These are phyloP conservation scores for Kodamaea hsintzibuensis DNA, from an alignment of 805 yeast species.

Conservation along the genomic window DNA sequence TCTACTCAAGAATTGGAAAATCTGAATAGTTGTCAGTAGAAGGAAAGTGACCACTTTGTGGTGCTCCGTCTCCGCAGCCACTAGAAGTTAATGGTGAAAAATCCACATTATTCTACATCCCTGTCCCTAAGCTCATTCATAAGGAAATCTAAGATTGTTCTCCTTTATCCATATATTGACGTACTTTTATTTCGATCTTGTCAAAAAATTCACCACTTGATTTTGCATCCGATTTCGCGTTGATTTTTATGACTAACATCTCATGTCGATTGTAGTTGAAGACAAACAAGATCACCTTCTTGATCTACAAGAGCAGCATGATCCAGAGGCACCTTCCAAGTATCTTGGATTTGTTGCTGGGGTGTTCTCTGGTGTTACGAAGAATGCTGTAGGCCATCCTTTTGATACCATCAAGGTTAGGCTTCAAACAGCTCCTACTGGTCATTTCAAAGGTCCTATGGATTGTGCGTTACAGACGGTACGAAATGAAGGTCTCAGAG, in stretches of 20 bases:
- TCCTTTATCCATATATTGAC: no score
- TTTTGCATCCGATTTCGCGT: not conserved
- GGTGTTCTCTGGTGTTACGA: conserved; percentile 81
- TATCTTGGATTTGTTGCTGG: conserved; percentile 87
- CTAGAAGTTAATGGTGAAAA: no score
- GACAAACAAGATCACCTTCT: conserved; percentile 29
- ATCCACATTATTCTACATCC: no score
- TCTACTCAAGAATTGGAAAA: no score
- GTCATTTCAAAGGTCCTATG: conserved; percentile 73
- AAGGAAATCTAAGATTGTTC: no score
- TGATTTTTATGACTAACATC: not conserved
- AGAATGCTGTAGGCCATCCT: conserved; percentile 90
- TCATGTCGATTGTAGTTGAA: conserved; percentile 29
- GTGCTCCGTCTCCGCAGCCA: no score
- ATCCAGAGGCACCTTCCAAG: conserved; percentile 37
- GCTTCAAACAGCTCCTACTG: conserved; percentile 63
- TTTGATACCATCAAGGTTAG: conserved; percentile 89
- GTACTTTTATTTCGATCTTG: no score
- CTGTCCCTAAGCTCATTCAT: no score
- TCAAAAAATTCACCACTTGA: no score
- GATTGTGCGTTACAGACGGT: conserved; percentile 78
- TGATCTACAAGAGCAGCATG: conserved; percentile 12
- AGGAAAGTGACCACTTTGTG: no score
- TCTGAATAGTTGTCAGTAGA: no score
- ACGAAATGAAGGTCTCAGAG: conserved; percentile 71